Percentiles rank a stretch among this genome's conserved stretches.
Conservation (phyloP, 192 early-diverging fungal species). For the Rhizophagus sp. region DNA sequence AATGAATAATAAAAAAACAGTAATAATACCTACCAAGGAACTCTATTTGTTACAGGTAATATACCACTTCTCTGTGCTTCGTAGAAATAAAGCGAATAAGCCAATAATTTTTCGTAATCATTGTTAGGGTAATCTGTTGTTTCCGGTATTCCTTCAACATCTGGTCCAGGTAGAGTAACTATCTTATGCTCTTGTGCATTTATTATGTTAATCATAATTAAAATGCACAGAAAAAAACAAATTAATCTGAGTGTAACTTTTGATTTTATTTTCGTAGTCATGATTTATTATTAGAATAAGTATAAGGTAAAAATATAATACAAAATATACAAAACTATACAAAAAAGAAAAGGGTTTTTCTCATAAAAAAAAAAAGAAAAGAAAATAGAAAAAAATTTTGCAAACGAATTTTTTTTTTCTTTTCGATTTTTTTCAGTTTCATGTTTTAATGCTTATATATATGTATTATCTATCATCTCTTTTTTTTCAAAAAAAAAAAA, state of each 20-base stretch:
- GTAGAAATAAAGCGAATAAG: slow-evolving; percentile 53
- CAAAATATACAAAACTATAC: too few species aligned
- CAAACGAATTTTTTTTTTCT: too few species aligned
- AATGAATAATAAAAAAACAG: background rate
- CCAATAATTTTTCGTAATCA: slow-evolving; percentile 34
- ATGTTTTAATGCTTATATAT: too few species aligned
- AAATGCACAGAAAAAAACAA: background rate
- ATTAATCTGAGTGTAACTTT: background rate
- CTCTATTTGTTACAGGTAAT: slow-evolving; percentile 48
- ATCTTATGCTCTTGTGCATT: background rate
- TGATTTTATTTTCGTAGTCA: too few species aligned
- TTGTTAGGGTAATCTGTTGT: background rate
- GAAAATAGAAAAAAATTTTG: too few species aligned
- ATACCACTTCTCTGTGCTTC: slow-evolving; percentile 58
- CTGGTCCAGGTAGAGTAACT: background rate
- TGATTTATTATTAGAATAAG: too few species aligned
- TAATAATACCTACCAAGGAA: slow-evolving; percentile 35
- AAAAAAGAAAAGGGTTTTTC: too few species aligned
- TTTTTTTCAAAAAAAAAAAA: too few species aligned
- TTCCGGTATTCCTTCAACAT: background rate
- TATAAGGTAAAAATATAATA: too few species aligned
- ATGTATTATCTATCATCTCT: too few species aligned
- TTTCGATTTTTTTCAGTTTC: too few species aligned
- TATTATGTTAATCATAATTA: background rate
- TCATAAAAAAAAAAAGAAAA: too few species aligned